phyloP scores from a whole-genome alignment of 331 rosid genomes.

The Quercus lobata region DNA sequence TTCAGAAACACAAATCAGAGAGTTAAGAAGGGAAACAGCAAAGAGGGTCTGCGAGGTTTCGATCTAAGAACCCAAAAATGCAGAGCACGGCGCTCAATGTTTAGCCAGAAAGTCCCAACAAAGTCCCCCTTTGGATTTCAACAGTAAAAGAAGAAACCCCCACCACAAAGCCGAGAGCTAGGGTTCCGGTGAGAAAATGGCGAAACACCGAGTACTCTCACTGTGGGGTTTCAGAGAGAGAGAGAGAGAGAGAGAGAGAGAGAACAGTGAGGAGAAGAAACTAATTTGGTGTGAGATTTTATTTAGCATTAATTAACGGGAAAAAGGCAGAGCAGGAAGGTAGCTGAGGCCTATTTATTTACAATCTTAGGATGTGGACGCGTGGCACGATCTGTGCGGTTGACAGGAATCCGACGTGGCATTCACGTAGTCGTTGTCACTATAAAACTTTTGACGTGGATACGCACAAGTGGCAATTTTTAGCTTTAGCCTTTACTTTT shows the following conservation, averaged over 20 bases:
- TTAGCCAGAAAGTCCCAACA: background rate
- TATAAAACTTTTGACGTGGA: slow-evolving; percentile 44
- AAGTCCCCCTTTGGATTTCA: background rate
- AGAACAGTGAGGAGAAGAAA: background rate
- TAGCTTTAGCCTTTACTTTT: background rate
- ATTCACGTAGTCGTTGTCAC: slow-evolving; percentile 8
- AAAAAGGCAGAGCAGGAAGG: slow-evolving; percentile 32
- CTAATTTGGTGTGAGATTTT: background rate
- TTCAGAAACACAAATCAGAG: slow-evolving; percentile 9
- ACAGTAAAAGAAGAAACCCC: too few relatives aligned
- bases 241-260: slow-evolving; percentile 3
- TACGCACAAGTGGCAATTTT: slow-evolving; percentile 27
- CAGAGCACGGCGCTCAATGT: background rate
- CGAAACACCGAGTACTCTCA: background rate
- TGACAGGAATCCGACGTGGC: slow-evolving; percentile 26
- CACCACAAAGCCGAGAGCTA: background rate
- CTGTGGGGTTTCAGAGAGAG: slow-evolving; percentile 9
- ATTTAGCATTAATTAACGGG: slow-evolving; percentile 50
- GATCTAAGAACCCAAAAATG: slow-evolving; percentile 27
- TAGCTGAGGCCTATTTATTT: slow-evolving; percentile 42
- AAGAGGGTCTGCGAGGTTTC: slow-evolving; percentile 16
- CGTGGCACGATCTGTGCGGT: slow-evolving; percentile 31
- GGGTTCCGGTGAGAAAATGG: slow-evolving; percentile 3
- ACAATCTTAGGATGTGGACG: slow-evolving; percentile 11
- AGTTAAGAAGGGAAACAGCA: background rate